These are phyloP conservation scores for Xylaria sp. DNA, from an alignment of 2,329 filamentous ascomycete species.

Conservation along the genomic window DNA sequence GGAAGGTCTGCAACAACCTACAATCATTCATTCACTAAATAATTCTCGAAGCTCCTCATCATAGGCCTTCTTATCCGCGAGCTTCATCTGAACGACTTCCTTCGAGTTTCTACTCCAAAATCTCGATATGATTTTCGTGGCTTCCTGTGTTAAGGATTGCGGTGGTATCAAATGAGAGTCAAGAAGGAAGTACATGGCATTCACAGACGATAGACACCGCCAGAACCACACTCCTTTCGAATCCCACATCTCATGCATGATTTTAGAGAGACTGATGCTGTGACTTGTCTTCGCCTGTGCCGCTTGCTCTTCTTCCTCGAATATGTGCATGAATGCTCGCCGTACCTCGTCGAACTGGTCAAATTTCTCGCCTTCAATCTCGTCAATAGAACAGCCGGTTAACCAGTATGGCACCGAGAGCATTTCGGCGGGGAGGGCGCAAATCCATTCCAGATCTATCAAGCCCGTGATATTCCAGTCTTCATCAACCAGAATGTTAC, in stretches of 20 bases:
- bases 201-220: conserved; percentile 17
- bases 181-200: conserved; percentile 20
- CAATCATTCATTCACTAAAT: conserved; percentile 12
- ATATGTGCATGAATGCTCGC: conserved; percentile 18
- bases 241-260: conserved; percentile 19
- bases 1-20: conserved; percentile 12
- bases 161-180: conserved; percentile 13
- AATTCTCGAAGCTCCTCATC: conserved; percentile 14
- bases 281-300: conserved; percentile 13
- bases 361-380: conserved; percentile 10
- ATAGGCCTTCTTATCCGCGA: conserved; percentile 20
- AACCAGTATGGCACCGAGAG: conserved; percentile 21
- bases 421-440: conserved; percentile 13
- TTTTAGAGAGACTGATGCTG: conserved; percentile 12
- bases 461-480: conserved; percentile 21
- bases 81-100: conserved; percentile 8
- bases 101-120: conserved; percentile 15
- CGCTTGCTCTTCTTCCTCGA: conserved; percentile 13
- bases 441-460: conserved; percentile 25
- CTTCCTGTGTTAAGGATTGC: conserved; percentile 4
- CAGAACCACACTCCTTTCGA: conserved; percentile 21
- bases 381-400: conserved; percentile 13
- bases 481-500: conserved; percentile 16
- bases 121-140: conserved; percentile 3
- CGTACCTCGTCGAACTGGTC: conserved; percentile 11